phyloP scores from a whole-genome alignment of 2,329 filamentous ascomycete genomes.

The Alternaria angustiovoidea region DNA sequence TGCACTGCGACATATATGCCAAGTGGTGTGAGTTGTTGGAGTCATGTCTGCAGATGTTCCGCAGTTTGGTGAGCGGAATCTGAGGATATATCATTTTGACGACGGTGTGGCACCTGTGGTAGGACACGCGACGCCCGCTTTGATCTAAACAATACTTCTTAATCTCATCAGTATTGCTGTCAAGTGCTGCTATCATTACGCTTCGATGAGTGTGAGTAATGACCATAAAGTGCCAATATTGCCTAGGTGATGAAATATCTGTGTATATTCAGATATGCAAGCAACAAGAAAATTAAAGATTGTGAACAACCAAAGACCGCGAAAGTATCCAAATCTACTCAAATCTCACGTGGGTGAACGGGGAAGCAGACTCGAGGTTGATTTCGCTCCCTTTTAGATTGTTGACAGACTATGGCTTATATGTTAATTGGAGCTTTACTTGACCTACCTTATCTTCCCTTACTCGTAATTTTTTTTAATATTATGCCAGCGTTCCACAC shows the following conservation, averaged over 20 bases:
- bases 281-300: neutral
- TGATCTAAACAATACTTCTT: neutral
- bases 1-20: neutral
- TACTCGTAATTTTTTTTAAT: too few species aligned
- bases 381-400: too few species aligned
- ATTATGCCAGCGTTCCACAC: neutral
- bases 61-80: neutral
- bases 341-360: too few species aligned
- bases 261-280: neutral
- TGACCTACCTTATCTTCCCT: too few species aligned
- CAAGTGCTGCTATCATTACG: neutral
- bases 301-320: neutral
- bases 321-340: too few species aligned
- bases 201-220: neutral
- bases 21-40: neutral
- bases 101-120: neutral
- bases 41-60: neutral
- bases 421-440: too few species aligned
- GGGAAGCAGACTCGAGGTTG: too few species aligned
- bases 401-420: too few species aligned
- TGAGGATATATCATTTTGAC: neutral
- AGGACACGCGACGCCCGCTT: too few species aligned
- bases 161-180: fast-evolving
- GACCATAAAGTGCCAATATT: fast-evolving
- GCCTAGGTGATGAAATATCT: neutral